phyloP scores from a whole-genome alignment of 208 protist genomes.

The Strigomonas galati region DNA sequence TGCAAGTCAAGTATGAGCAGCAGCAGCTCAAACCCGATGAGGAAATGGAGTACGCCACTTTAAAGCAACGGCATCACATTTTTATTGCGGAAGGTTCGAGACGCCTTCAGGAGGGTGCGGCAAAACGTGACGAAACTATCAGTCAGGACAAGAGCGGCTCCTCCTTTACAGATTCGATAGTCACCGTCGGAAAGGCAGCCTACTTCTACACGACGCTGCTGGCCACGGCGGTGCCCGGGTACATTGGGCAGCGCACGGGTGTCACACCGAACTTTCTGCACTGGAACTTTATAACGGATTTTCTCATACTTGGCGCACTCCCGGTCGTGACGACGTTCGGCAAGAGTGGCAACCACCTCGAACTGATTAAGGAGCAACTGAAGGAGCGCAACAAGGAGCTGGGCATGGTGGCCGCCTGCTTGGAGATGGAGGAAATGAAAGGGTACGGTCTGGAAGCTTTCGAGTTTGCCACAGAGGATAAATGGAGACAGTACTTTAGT shows the following conservation, averaged over 20 bases:
- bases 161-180: conserved; percentile 28
- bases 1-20: conserved; percentile 22
- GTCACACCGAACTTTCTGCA: conserved; percentile 71
- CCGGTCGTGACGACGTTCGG: conserved; percentile 80
- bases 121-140: not conserved
- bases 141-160: conserved; percentile 1
- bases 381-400: conserved; percentile 37
- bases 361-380: conserved; percentile 59
- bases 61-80: conserved; percentile 46
- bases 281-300: conserved; percentile 81
- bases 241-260: conserved; percentile 69
- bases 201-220: conserved; percentile 84
- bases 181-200: conserved; percentile 46
- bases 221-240: conserved; percentile 77
- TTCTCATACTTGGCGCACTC: conserved; percentile 78
- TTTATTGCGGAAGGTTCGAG: conserved; percentile 58
- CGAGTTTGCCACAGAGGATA: conserved; percentile 70
- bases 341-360: conserved; percentile 73
- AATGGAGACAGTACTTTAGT: conserved; percentile 52
- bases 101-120: conserved; percentile 24
- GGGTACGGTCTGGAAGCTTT: conserved; percentile 77
- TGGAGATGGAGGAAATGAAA: conserved; percentile 73
- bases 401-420: conserved; percentile 74
- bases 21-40: conserved; percentile 32
- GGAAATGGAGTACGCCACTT: conserved; percentile 29